A percentile compares a stretch with the other conserved stretches of the same genome.
Evolutionary conservation across 1,284 basidiomycete genomes (phyloP).

Genomic region (Moesziomyces parantarcticus): DNA sequence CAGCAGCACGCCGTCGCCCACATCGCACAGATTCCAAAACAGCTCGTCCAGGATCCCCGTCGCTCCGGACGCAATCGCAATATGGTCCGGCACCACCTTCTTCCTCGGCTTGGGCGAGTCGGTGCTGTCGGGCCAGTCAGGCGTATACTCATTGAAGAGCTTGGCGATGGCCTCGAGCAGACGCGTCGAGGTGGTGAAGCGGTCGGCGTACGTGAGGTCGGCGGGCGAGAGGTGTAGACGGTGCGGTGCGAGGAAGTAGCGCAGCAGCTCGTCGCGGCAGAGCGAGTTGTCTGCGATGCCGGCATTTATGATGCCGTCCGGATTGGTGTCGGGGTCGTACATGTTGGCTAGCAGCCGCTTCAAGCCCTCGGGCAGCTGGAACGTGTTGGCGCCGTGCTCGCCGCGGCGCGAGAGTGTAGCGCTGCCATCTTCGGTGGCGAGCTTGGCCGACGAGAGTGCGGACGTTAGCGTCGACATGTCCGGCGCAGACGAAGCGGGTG

Average conservation of each 20-base stretch:
- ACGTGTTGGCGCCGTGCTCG: constrained; percentile 4
- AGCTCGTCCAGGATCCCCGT: constrained; percentile 53
- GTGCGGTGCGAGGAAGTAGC: constrained; percentile 37
- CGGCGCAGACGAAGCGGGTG: constrained; percentile 4
- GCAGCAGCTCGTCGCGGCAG: constrained; percentile 47
- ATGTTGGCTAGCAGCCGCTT: constrained; percentile 30
- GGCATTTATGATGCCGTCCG: constrained; percentile 53
- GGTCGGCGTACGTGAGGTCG: constrained; percentile 57
- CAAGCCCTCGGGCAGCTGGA: constrained; percentile 29
- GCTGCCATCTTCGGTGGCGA: constrained; percentile 14
- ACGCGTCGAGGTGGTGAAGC: constrained; percentile 31
- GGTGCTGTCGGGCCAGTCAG: constrained; percentile 35
- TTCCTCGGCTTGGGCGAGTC: constrained; percentile 33
- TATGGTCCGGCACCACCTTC: constrained; percentile 41
- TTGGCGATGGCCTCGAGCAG: constrained; percentile 37
- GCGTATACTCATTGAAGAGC: constrained; percentile 39
- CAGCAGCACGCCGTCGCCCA: constrained; percentile 54
- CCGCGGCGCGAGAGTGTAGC: constrained; percentile 45
- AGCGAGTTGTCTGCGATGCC: constrained; percentile 58
- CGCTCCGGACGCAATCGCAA: constrained; percentile 53
- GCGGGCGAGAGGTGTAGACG: constrained; percentile 33
- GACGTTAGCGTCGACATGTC: constrained; percentile 12
- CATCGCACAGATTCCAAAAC: constrained; percentile 50
- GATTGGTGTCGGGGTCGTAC: constrained; percentile 49
- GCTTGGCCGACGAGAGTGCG: constrained; percentile 8